phyloP scores from a whole-genome alignment of 2,329 filamentous ascomycete genomes.

The Curvularia sp. region DNA sequence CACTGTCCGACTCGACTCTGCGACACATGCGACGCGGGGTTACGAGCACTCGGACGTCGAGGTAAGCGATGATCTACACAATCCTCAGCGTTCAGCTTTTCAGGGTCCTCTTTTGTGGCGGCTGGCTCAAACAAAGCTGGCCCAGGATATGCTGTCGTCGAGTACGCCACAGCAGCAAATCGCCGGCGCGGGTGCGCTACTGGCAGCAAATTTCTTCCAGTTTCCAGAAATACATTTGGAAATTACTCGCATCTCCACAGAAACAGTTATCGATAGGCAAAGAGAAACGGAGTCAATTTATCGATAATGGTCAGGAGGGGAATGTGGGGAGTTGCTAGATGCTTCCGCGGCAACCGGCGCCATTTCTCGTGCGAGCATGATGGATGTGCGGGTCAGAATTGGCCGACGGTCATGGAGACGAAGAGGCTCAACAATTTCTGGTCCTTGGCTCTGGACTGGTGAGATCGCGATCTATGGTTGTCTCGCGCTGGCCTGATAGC shows the following conservation, averaged over 20 bases:
- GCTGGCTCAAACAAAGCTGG: constrained; percentile 28
- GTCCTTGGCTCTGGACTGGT: neutral
- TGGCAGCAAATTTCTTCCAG: constrained; percentile 16
- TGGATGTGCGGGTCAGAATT: constrained; percentile 4
- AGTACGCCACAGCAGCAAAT: constrained; percentile 24
- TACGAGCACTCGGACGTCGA: constrained; percentile 3
- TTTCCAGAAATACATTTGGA: constrained; percentile 26
- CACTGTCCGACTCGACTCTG: neutral
- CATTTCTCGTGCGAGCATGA: constrained; percentile 2
- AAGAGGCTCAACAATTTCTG: constrained; percentile 19
- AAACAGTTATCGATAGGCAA: constrained; percentile 18
- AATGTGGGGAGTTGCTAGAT: constrained; percentile 20
- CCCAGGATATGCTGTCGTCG: constrained; percentile 23
- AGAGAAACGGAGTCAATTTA: constrained; percentile 4
- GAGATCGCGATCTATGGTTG: constrained; percentile 17
- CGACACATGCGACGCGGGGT: constrained; percentile 10
- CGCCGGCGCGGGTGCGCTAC: constrained; percentile 6
- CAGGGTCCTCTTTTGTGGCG: constrained; percentile 25
- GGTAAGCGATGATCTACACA: constrained; percentile 27
- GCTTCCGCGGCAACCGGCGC: constrained; percentile 16
- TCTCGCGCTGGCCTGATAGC: constrained; percentile 16
- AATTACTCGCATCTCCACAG: constrained; percentile 24
- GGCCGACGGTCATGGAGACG: constrained; percentile 6
- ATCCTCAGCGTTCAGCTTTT: constrained; percentile 20
- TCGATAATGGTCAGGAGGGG: constrained; percentile 30